Conservation (phyloP, 495 filamentous ascomycete species). For the Penicillium robsamsonii region DNA sequence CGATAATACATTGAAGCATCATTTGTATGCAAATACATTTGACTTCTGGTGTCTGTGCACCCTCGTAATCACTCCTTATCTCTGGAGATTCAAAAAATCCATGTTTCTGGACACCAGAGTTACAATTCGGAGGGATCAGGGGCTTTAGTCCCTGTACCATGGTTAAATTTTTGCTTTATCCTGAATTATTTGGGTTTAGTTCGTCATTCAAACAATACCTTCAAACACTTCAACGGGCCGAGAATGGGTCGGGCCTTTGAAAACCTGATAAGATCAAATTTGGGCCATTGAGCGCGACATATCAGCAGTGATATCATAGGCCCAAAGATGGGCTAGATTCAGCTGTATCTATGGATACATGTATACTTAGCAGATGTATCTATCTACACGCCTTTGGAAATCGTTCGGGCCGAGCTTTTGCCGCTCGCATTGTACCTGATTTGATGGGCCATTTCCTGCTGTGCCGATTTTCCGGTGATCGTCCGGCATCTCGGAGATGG, state of each 20-base stretch:
- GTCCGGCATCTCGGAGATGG: slow-evolving; percentile 5
- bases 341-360: too few relatives aligned
- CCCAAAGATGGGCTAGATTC: not conserved
- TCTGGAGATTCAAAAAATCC: too few relatives aligned
- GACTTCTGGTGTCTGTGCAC: too few relatives aligned
- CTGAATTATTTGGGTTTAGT: too few relatives aligned
- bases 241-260: not conserved
- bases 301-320: not conserved
- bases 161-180: too few relatives aligned
- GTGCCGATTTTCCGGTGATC: not conserved
- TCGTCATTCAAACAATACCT: too few relatives aligned
- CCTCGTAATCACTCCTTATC: too few relatives aligned
- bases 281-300: not conserved
- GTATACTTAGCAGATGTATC: not conserved
- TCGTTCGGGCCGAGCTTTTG: not conserved
- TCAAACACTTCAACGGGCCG: not conserved
- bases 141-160: too few relatives aligned
- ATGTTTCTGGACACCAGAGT: too few relatives aligned
- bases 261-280: not conserved
- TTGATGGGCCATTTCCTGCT: not conserved
- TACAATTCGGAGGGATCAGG: too few relatives aligned
- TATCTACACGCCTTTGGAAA: not conserved
- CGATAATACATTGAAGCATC: too few relatives aligned
- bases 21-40: too few relatives aligned
- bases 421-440: not conserved